phyloP scores from a whole-genome alignment of 495 filamentous ascomycete species.

The Xylaria sp. region DNA sequence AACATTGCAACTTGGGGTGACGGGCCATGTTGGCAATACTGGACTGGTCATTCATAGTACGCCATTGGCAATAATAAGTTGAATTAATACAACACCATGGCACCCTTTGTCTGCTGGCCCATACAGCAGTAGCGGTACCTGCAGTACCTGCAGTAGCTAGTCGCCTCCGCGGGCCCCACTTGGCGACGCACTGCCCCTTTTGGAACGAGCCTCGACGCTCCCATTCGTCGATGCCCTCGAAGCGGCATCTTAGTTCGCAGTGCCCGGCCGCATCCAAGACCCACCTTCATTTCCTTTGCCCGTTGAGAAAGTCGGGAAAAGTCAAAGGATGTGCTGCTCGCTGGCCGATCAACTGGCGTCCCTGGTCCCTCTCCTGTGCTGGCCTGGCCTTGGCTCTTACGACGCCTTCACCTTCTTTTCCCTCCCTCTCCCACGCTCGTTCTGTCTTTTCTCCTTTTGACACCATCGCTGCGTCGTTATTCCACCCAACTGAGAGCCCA shows the following conservation, averaged over 20 bases:
- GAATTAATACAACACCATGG: too few relatives aligned
- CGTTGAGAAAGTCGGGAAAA: background rate
- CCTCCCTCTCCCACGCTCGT: constrained; percentile 43
- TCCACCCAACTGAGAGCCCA: constrained; percentile 59
- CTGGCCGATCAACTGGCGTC: constrained; percentile 16
- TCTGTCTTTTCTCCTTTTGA: constrained; percentile 47
- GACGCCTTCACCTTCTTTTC: constrained; percentile 31
- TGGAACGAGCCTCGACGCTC: background rate
- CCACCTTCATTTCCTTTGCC: constrained; percentile 30
- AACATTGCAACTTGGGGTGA: background rate
- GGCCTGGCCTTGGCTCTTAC: constrained; percentile 24
- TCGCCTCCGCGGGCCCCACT: background rate
- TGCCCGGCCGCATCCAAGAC: constrained; percentile 14
- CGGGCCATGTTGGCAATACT: background rate
- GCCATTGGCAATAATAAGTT: constrained; percentile 12
- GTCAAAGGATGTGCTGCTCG: constrained; percentile 10
- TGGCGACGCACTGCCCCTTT: constrained; percentile 21
- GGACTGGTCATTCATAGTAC: constrained; percentile 2
- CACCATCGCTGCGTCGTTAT: constrained; percentile 40
- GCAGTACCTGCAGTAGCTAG: constrained; percentile 24
- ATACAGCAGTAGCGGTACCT: constrained; percentile 14
- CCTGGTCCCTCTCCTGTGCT: background rate
- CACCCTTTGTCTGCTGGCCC: constrained; percentile 11
- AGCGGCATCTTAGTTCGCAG: constrained; percentile 18
- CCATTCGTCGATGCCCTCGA: constrained; percentile 9